phyloP scores from a whole-genome alignment of 2,329 filamentous ascomycete genomes.

The Ophiostoma tasmaniense region DNA sequence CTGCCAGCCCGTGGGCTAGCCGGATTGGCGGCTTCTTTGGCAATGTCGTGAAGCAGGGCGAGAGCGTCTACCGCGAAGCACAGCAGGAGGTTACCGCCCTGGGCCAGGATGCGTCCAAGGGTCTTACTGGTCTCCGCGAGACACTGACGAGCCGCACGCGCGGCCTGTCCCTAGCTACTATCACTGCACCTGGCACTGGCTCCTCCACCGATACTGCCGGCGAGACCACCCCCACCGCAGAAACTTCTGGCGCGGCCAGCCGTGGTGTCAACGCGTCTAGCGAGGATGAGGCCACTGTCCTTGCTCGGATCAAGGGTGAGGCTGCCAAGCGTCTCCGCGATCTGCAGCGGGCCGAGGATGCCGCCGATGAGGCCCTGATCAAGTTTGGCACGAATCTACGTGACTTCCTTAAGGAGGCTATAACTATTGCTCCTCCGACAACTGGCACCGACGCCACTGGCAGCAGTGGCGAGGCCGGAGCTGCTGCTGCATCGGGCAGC shows the following conservation, averaged over 20 bases:
- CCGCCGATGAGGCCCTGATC: conserved; percentile 87
- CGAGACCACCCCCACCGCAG: conserved; percentile 38
- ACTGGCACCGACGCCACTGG: conserved; percentile 27
- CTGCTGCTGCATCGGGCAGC: conserved; percentile 1
- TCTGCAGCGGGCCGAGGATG: conserved; percentile 85
- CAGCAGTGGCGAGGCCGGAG: conserved; percentile 28
- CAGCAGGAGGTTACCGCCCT: conserved; percentile 76
- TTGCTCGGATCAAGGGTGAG: conserved; percentile 67
- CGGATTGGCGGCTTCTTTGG: conserved; percentile 82
- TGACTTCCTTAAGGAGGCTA: conserved; percentile 82
- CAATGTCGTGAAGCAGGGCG: conserved; percentile 89
- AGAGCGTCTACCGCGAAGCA: conserved; percentile 73
- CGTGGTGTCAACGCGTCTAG: not conserved
- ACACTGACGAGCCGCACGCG: conserved; percentile 65
- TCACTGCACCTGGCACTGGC: conserved; percentile 30
- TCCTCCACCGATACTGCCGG: conserved; percentile 5
- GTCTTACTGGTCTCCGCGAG: conserved; percentile 61
- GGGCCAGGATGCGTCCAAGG: conserved; percentile 72
- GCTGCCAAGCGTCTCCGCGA: conserved; percentile 79
- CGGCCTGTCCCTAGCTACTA: conserved; percentile 56
- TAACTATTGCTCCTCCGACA: conserved; percentile 71
- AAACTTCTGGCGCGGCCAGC: conserved; percentile 20
- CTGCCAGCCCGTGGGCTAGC: conserved; percentile 82
- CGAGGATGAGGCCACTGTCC: conserved; percentile 44
- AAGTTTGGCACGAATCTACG: conserved; percentile 85